A percentile compares a stretch with the other conserved stretches of the same genome.
These are phyloP conservation scores for Rehmannia glutinosa DNA, from an alignment of 257 asterid genomes.

Conservation along the genomic window DNA sequence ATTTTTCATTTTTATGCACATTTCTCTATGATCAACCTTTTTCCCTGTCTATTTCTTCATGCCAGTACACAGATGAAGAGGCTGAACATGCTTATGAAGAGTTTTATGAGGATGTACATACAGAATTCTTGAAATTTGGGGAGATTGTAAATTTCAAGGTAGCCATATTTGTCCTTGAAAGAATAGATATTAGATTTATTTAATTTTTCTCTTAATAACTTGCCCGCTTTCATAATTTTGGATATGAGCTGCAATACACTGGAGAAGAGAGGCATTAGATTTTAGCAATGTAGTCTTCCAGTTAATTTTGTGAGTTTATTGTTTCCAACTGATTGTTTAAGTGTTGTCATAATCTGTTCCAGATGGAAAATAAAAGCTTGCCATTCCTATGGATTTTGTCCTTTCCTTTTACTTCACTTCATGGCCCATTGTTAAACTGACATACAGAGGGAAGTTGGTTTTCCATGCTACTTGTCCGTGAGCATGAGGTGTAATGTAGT, in stretches of 20 bases:
- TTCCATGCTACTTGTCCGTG: conserved; percentile 11
- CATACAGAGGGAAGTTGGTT: neutral
- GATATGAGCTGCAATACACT: conserved; percentile 5
- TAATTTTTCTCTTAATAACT: neutral
- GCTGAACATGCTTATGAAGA: conserved; percentile 85
- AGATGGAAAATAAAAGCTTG: neutral
- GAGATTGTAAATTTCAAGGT: conserved; percentile 96
- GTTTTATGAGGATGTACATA: conserved; percentile 96
- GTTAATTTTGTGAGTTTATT: neutral
- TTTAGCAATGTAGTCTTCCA: neutral
- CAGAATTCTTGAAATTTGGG: conserved; percentile 93
- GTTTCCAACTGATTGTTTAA: neutral
- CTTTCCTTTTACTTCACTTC: conserved; percentile 8
- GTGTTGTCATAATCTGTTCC: conserved; percentile 1
- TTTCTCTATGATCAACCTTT: conserved; percentile 31
- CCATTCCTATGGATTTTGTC: neutral
- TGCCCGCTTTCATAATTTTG: neutral
- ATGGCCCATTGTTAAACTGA: neutral
- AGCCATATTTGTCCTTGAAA: conserved; percentile 13
- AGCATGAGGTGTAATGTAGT: neutral
- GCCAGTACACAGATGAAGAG: conserved; percentile 90
- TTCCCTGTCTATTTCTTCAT: conserved; percentile 29
- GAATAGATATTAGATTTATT: neutral
- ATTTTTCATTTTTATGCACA: conserved; percentile 1
- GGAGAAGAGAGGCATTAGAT: neutral